phyloP scores from a whole-genome alignment of 371 early-diverging fungal species.

The Mortierella sp. region DNA sequence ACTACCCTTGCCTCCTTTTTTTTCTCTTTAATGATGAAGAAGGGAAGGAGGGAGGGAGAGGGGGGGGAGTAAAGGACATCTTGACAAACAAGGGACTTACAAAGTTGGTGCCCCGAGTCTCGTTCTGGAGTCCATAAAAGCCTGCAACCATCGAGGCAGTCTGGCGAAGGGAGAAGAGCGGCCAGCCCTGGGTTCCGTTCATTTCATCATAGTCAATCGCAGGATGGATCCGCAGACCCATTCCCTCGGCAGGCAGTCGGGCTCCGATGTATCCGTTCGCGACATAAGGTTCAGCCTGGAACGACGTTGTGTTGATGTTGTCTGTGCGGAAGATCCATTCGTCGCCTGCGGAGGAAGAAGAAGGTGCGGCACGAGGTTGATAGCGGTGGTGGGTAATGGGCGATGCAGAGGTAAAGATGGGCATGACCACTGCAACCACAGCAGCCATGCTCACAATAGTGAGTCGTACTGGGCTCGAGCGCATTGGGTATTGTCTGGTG shows the following conservation, averaged over 20 bases:
- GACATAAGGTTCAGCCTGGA: slow-evolving; percentile 42
- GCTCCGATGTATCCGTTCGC: slow-evolving; percentile 54
- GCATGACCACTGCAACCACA: neutral
- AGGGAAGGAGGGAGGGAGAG: neutral
- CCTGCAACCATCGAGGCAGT: slow-evolving; percentile 52
- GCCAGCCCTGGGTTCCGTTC: slow-evolving; percentile 52
- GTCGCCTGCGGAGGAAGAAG: neutral
- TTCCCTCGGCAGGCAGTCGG: slow-evolving; percentile 42
- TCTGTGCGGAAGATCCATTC: slow-evolving; percentile 41
- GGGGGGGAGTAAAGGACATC: no score
- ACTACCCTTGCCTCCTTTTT: no score
- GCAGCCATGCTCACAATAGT: neutral
- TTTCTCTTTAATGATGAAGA: neutral
- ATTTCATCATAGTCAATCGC: slow-evolving; percentile 27
- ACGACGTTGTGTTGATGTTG: slow-evolving; percentile 37
- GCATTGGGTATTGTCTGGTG: neutral
- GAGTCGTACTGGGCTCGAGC: neutral
- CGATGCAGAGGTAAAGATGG: neutral
- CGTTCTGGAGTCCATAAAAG: slow-evolving; percentile 36
- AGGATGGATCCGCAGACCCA: slow-evolving; percentile 40
- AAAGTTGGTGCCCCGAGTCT: slow-evolving; percentile 49
- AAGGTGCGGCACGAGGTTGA: neutral
- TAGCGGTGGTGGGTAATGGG: neutral
- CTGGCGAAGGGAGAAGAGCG: slow-evolving; percentile 37
- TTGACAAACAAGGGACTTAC: slow-evolving; percentile 17